Evolutionary conservation across 106 monocot genomes (phyloP).

Genomic region (Posidonia australis): DNA sequence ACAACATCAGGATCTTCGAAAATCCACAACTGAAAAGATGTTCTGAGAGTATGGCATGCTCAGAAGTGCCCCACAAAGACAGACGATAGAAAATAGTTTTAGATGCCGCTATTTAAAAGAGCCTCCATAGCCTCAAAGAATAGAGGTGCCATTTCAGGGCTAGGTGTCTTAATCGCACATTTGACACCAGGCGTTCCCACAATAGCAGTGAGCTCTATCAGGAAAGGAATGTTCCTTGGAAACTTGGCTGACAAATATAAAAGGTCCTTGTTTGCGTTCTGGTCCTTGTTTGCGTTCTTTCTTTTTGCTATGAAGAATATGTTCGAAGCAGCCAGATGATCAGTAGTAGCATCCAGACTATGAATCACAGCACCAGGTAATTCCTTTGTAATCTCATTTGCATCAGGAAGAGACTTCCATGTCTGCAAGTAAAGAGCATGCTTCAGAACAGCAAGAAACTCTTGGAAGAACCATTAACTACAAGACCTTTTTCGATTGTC

Average conservation of each 20-base stretch:
- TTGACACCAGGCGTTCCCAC: slow-evolving; percentile 54
- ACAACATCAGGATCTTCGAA: too few species aligned
- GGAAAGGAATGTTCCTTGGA: slow-evolving; percentile 50
- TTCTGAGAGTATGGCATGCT: too few species aligned
- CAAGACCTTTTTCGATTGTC: too few species aligned
- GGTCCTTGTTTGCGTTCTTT: slow-evolving; percentile 57
- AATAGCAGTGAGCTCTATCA: slow-evolving; percentile 66
- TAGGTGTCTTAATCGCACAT: slow-evolving; percentile 88
- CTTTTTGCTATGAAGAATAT: slow-evolving; percentile 95
- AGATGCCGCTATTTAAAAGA: slow-evolving; percentile 41
- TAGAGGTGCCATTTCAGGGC: slow-evolving; percentile 61
- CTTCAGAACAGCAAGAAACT: background rate
- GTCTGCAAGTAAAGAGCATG: slow-evolving; percentile 33
- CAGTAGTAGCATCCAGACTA: slow-evolving; percentile 50
- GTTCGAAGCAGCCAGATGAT: slow-evolving; percentile 58
- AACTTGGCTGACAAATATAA: slow-evolving; percentile 75
- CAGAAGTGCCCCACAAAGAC: too few species aligned
- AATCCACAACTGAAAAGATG: too few species aligned
- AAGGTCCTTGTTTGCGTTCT: slow-evolving; percentile 84
- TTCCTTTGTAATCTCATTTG: slow-evolving; percentile 75
- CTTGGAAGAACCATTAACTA: too few species aligned
- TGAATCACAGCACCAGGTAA: slow-evolving; percentile 35
- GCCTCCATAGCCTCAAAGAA: slow-evolving; percentile 87
- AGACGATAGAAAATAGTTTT: too few species aligned
- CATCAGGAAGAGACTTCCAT: slow-evolving; percentile 91